A percentile compares a stretch with the other conserved stretches of the same genome.
phyloP scores from a whole-genome alignment of 2,329 filamentous ascomycete genomes.

The Cladosporium oxysporum region DNA sequence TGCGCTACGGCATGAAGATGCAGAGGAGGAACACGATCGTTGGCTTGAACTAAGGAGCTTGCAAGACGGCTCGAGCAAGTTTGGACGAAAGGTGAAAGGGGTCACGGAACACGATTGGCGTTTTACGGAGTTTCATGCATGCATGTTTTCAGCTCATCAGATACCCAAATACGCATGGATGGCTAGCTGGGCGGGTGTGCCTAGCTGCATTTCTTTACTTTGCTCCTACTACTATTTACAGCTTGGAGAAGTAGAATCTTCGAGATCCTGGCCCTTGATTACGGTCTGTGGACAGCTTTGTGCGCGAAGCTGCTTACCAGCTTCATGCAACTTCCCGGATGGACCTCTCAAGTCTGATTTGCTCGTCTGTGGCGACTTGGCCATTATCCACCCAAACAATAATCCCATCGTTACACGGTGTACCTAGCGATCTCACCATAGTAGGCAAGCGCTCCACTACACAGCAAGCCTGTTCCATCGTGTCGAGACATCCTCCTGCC shows the following conservation, averaged over 20 bases:
- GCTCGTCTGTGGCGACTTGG: neutral
- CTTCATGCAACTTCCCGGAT: neutral
- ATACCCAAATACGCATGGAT: conserved; percentile 14
- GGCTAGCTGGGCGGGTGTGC: neutral
- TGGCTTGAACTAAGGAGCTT: conserved; percentile 10
- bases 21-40: conserved; percentile 24
- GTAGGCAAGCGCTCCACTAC: neutral
- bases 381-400: neutral
- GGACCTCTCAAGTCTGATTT: neutral
- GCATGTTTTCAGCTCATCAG: neutral
- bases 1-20: conserved; percentile 63
- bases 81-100: neutral
- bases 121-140: conserved; percentile 13
- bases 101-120: neutral
- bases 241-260: neutral
- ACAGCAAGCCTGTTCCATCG: neutral
- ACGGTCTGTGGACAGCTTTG: neutral
- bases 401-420: neutral
- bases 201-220: neutral
- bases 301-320: neutral
- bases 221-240: neutral
- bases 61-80: neutral
- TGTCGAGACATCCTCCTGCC: neutral
- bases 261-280: neutral
- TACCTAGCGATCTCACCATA: neutral